Percentiles rank a stretch among this genome's conserved stretches.
phyloP scores from a whole-genome alignment of 306 rosid species.

The Quercus rubra region DNA sequence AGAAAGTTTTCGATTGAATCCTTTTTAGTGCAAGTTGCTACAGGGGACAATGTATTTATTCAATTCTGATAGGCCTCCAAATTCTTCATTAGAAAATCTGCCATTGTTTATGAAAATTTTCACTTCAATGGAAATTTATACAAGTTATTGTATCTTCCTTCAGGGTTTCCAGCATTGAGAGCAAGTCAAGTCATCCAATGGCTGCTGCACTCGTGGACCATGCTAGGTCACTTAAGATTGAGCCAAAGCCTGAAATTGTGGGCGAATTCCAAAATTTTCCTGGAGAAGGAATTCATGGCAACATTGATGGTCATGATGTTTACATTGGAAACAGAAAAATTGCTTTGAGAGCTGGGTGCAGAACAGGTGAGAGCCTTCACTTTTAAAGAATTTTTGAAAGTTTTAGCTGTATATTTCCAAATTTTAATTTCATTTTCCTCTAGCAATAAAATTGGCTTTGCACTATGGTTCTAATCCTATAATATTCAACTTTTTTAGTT shows the following conservation, averaged over 20 bases:
- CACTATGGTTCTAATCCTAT: neutral
- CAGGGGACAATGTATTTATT: neutral
- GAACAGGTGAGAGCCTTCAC: slow-evolving; percentile 47
- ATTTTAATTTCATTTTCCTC: neutral
- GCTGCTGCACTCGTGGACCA: slow-evolving; percentile 74
- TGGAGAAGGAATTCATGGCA: slow-evolving; percentile 86
- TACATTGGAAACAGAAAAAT: slow-evolving; percentile 77
- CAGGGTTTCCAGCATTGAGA: slow-evolving; percentile 94
- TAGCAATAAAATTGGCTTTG: neutral
- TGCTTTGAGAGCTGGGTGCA: slow-evolving; percentile 56
- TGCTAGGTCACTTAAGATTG: slow-evolving; percentile 70
- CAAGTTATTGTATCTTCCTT: slow-evolving; percentile 16
- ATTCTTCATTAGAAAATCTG: neutral
- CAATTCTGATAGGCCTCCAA: neutral
- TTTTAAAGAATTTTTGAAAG: neutral
- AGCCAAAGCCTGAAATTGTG: slow-evolving; percentile 76
- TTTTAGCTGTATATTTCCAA: neutral
- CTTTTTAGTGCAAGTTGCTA: neutral
- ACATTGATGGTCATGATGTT: slow-evolving; percentile 57
- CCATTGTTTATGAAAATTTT: neutral
- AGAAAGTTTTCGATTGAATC: too few species aligned
- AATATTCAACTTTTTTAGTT: slow-evolving; percentile 38
- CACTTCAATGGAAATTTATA: slow-evolving; percentile 1
- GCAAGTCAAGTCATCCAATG: slow-evolving; percentile 97
- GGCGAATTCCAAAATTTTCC: slow-evolving; percentile 71